Conservation (phyloP, 805 yeast species). For the Blastobotrys chiropterorum region DNA sequence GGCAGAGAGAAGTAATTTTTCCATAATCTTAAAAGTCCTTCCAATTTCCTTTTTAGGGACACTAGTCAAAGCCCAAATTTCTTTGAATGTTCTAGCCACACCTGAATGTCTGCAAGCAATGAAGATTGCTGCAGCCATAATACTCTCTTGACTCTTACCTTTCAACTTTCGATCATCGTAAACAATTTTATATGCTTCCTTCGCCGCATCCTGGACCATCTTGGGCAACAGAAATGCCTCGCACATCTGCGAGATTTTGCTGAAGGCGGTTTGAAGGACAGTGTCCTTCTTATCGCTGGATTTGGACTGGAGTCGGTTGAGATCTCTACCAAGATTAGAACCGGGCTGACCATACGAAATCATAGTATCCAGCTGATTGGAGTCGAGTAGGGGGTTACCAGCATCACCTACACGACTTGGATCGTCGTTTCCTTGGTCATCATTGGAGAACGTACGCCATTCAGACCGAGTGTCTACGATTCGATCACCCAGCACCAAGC, state of each 20-base stretch:
- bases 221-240: constrained; percentile 93
- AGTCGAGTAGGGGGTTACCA: constrained; percentile 82
- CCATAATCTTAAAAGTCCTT: constrained; percentile 79
- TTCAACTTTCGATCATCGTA: constrained; percentile 79
- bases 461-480: constrained; percentile 94
- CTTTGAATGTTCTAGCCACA: constrained; percentile 92
- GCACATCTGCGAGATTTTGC: constrained; percentile 90
- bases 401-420: constrained; percentile 99
- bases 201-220: constrained; percentile 95
- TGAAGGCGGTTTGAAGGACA: constrained; percentile 81
- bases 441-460: constrained; percentile 98
- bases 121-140: constrained; percentile 94
- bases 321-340: constrained; percentile 78
- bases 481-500: constrained; percentile 84
- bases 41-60: constrained; percentile 95
- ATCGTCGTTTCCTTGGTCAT: constrained; percentile 96
- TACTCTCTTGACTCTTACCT: constrained; percentile 87
- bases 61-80: constrained; percentile 89
- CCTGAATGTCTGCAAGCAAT: constrained; percentile 92
- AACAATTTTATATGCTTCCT: constrained; percentile 88
- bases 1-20: constrained; percentile 45
- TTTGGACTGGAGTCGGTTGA: constrained; percentile 83
- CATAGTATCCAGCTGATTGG: constrained; percentile 86
- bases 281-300: constrained; percentile 82
- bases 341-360: constrained; percentile 85